Conservation (phyloP, 1,139 yeast genomes). For the Blastobotrys apis region DNA sequence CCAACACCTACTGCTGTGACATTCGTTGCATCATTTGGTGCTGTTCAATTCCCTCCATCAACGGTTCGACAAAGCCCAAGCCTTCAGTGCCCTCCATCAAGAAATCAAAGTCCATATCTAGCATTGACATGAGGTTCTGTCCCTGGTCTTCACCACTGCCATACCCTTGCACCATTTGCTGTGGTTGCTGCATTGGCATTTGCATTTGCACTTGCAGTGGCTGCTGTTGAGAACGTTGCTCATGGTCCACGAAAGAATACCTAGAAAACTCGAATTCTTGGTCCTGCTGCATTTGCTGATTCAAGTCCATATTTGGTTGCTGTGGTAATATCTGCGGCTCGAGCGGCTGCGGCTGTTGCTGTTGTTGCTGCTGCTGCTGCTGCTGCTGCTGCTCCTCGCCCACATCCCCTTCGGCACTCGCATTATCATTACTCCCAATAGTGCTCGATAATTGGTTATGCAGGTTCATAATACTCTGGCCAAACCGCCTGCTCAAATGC, state of each 20-base stretch:
- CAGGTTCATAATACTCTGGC: constrained; percentile 72
- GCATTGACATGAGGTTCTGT: constrained; percentile 22
- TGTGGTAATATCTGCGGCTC: constrained; percentile 15
- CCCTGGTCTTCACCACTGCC: constrained; percentile 3
- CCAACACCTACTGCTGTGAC: constrained; percentile 5
- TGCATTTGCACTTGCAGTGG: constrained; percentile 4
- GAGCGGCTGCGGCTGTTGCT: constrained; percentile 11
- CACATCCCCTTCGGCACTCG: not conserved
- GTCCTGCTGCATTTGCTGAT: not conserved
- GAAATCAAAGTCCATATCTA: constrained; percentile 41
- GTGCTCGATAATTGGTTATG: constrained; percentile 63
- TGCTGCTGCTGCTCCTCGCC: constrained; percentile 6
- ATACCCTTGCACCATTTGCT: constrained; percentile 8
- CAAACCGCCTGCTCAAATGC: constrained; percentile 76
- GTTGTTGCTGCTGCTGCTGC: constrained; percentile 13
- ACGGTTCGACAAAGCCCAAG: constrained; percentile 80
- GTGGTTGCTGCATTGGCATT: constrained; percentile 6
- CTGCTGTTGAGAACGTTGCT: not conserved
- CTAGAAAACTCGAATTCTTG: constrained; percentile 13
- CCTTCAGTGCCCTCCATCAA: constrained; percentile 64
- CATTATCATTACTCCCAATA: constrained; percentile 2
- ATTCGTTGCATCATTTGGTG: constrained; percentile 19
- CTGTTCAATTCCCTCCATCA: constrained; percentile 76
- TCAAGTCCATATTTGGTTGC: not conserved
- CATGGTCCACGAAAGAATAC: constrained; percentile 7